Evolutionary conservation across 176 grass and related monocot species (phyloP).

Genomic region (Oryza glumipatula): DNA sequence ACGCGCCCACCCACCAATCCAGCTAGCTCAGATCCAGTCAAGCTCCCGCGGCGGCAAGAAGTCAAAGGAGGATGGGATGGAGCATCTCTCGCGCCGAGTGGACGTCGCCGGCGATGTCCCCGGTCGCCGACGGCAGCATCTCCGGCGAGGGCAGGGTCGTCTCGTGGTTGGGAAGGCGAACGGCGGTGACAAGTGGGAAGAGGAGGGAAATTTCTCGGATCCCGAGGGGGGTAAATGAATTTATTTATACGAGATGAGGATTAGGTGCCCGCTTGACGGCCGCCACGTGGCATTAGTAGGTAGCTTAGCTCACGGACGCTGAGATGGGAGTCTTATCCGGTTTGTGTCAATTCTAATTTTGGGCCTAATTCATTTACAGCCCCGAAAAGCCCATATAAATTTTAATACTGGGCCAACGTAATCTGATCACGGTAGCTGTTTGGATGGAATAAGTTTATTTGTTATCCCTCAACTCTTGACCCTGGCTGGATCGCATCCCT

Average conservation of each 20-base stretch:
- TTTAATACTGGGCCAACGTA: not conserved
- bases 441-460: too few relatives aligned
- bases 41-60: not conserved
- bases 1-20: not conserved
- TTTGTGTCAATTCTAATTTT: not conserved
- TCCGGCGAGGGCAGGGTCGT: conserved; percentile 12
- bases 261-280: not conserved
- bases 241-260: conserved; percentile 29
- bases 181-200: not conserved
- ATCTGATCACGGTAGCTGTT: too few relatives aligned
- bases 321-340: conserved; percentile 10
- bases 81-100: conserved; percentile 46
- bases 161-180: not conserved
- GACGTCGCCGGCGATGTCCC: not conserved
- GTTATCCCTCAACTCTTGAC: too few relatives aligned
- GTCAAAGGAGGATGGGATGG: conserved; percentile 28
- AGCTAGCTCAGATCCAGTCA: not conserved
- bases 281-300: conserved; percentile 6
- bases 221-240: not conserved
- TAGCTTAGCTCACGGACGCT: not conserved
- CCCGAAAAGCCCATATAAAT: not conserved
- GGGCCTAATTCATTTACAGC: not conserved
- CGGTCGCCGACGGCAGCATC: conserved; percentile 35
- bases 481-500: too few relatives aligned
- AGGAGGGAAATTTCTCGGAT: not conserved